A percentile compares a stretch with the other conserved stretches of the same genome.
Conservation (phyloP, 495 filamentous ascomycete genomes). For the Penicillium subrubescens region DNA sequence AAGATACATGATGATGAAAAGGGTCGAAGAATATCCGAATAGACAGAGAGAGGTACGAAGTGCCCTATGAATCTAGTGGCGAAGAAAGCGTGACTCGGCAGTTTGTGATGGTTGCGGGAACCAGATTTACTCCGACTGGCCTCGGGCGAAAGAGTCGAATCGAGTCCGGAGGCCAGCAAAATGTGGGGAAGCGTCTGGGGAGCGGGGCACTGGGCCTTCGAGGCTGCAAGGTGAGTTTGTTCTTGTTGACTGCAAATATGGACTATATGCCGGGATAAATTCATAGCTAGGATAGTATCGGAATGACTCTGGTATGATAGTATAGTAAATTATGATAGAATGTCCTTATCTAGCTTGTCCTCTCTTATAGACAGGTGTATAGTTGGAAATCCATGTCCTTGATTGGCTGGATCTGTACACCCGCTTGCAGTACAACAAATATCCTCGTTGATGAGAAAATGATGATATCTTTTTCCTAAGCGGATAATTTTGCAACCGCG, state of each 20-base stretch:
- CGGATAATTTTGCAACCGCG: constrained; percentile 27
- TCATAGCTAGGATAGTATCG: too few species aligned
- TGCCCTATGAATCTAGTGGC: too few species aligned
- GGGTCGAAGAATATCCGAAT: too few species aligned
- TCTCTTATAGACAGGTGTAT: not conserved
- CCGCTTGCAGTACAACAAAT: constrained; percentile 4
- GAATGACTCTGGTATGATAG: not conserved
- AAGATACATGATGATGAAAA: too few species aligned
- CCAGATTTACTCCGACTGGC: constrained; percentile 17
- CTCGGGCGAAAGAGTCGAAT: not conserved
- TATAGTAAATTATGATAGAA: not conserved
- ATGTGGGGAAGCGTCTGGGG: constrained; percentile 22
- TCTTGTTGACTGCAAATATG: not conserved
- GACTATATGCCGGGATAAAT: not conserved
- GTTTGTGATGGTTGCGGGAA: not conserved
- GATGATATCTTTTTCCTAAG: not conserved
- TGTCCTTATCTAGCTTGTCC: not conserved
- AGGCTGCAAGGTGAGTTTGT: not conserved
- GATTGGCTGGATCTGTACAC: constrained; percentile 7
- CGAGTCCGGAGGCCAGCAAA: constrained; percentile 6
- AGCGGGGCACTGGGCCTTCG: constrained; percentile 8
- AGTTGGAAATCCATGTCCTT: not conserved
- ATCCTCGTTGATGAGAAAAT: not conserved
- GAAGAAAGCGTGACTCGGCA: constrained; percentile 4
- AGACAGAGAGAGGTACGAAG: too few species aligned